Evolutionary conservation across 202 grass and related monocot species (phyloP).

Genomic region (Brachypodium distachyon): DNA sequence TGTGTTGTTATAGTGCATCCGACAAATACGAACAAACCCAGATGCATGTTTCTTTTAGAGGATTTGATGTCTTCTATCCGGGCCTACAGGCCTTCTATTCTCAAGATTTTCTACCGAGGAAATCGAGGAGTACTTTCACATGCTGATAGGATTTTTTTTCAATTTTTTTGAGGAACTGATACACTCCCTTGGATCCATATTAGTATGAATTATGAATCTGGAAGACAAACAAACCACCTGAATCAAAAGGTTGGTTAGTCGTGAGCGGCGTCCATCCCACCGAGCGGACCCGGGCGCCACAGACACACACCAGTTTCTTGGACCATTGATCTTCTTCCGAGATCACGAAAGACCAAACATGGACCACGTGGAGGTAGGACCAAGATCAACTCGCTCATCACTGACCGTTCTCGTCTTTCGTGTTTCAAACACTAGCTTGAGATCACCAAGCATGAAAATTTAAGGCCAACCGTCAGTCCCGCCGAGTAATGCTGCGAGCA

Average conservation of each 20-base stretch:
- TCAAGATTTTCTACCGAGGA: not conserved
- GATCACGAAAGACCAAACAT: not conserved
- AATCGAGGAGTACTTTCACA: too few species aligned
- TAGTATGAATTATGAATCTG: too few species aligned
- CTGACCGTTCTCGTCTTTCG: not conserved
- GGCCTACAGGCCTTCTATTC: not conserved
- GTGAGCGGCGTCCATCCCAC: too few species aligned
- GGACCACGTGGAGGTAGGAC: not conserved
- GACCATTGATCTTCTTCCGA: not conserved
- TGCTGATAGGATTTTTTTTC: too few species aligned
- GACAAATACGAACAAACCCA: conserved; percentile 4
- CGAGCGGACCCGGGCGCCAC: too few species aligned
- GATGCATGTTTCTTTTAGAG: not conserved
- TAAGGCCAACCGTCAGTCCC: not conserved
- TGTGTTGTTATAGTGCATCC: not conserved
- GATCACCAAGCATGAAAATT: not conserved
- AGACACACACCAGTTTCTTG: not conserved
- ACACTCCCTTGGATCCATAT: too few species aligned
- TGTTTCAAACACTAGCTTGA: not conserved
- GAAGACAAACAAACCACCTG: too few species aligned
- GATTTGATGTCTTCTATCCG: not conserved
- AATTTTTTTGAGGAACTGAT: too few species aligned
- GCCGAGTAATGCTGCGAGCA: not conserved
- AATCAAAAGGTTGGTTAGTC: too few species aligned
- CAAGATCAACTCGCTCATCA: not conserved